Evolutionary conservation across 164 flowering plant genomes (phyloP).

Genomic region (Tinospora cordifolia): DNA sequence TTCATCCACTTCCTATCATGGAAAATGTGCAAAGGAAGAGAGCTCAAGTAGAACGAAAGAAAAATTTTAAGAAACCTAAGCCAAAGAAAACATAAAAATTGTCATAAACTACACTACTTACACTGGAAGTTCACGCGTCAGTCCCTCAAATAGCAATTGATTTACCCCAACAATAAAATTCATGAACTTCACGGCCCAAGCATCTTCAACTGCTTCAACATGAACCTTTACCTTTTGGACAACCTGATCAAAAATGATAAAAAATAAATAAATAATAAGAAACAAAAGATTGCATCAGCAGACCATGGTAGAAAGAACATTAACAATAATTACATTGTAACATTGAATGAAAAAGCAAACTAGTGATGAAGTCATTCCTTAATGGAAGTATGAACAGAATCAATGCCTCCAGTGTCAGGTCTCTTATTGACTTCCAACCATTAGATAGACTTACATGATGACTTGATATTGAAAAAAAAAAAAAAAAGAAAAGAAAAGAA

Average conservation of each 20-base stretch:
- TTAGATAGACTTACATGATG: not conserved
- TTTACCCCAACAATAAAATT: slow-evolving; percentile 59
- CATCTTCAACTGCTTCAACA: slow-evolving; percentile 49
- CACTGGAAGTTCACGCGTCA: slow-evolving; percentile 86
- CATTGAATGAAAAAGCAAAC: not conserved
- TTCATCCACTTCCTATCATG: no score
- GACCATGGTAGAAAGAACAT: not conserved
- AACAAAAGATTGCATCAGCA: not conserved
- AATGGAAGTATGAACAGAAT: not conserved
- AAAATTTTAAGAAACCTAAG: not conserved
- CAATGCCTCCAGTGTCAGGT: not conserved
- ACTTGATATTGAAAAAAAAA: not conserved
- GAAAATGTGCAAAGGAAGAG: no score
- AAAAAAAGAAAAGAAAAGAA: not conserved
- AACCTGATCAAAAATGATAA: slow-evolving; percentile 35
- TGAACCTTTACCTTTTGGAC: slow-evolving; percentile 42
- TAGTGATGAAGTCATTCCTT: not conserved
- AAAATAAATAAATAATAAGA: not conserved
- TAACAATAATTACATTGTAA: not conserved
- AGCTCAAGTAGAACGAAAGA: no score
- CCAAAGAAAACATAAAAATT: not conserved
- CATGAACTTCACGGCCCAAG: slow-evolving; percentile 63
- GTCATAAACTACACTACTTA: slow-evolving; percentile 31
- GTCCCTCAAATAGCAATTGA: slow-evolving; percentile 65
- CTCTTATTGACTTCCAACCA: not conserved